Conservation (phyloP, 371 early-diverging fungal species). For the Furculomyces boomerangus region DNA sequence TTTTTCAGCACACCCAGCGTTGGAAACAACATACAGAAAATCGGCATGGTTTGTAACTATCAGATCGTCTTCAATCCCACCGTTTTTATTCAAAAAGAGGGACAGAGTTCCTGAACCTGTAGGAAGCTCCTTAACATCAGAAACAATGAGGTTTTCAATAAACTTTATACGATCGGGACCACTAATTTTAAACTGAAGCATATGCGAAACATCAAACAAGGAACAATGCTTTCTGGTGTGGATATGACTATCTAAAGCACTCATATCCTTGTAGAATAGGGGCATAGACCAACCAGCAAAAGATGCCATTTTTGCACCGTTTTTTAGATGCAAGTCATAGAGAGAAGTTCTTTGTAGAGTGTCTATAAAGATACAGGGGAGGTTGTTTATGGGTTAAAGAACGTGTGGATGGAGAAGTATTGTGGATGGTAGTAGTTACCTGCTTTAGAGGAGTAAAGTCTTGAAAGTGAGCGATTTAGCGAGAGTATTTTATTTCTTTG, state of each 20-base stretch:
- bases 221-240: constrained; percentile 85
- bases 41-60: constrained; percentile 75
- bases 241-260: constrained; percentile 69
- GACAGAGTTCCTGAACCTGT: constrained; percentile 70
- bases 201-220: constrained; percentile 95
- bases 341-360: constrained; percentile 54
- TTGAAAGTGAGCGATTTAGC: no score
- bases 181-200: constrained; percentile 88
- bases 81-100: constrained; percentile 84
- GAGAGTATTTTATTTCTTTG: no score
- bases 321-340: constrained; percentile 74
- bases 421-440: no score
- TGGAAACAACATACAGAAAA: constrained; percentile 80
- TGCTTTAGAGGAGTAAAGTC: no score
- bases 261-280: constrained; percentile 63
- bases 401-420: no score
- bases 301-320: constrained; percentile 92
- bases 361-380: neutral
- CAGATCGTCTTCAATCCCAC: constrained; percentile 95
- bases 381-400: no score
- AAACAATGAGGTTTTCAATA: constrained; percentile 74
- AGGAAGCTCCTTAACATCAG: constrained; percentile 62
- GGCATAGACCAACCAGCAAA: constrained; percentile 97
- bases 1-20: constrained; percentile 94
- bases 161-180: constrained; percentile 80